A percentile compares a stretch with the other conserved stretches of the same genome.
Conservation (phyloP, 1,284 basidiomycete genomes). For the Neonothopanus nambi region DNA sequence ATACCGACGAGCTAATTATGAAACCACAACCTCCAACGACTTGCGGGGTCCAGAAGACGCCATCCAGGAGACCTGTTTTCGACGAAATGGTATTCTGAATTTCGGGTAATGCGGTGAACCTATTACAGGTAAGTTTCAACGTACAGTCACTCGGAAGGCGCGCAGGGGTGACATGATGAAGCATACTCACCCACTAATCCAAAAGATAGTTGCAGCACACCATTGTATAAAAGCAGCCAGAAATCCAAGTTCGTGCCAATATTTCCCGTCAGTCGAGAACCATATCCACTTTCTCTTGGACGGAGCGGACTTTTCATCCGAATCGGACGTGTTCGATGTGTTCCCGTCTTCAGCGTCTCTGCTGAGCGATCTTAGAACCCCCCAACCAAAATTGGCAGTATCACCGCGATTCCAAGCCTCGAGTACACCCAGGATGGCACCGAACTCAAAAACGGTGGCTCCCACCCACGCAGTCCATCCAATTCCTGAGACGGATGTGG, state of each 20-base stretch:
- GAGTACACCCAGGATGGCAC: constrained; percentile 45
- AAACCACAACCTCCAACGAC: constrained; percentile 60
- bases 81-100: constrained; percentile 43
- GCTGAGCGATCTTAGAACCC: constrained; percentile 21
- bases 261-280: constrained; percentile 38
- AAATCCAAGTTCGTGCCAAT: constrained; percentile 57
- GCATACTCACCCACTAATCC: constrained; percentile 35
- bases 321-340: neutral
- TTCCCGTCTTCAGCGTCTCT: neutral
- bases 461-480: constrained; percentile 52
- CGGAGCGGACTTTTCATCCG: neutral
- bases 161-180: constrained; percentile 13
- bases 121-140: constrained; percentile 19
- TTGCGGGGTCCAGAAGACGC: constrained; percentile 54
- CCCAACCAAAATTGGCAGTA: constrained; percentile 34
- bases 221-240: constrained; percentile 51
- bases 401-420: constrained; percentile 48
- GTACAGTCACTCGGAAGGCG: neutral
- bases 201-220: constrained; percentile 56
- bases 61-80: constrained; percentile 36
- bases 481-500: constrained; percentile 31
- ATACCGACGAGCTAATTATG: constrained; percentile 42
- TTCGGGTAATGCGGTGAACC: constrained; percentile 49
- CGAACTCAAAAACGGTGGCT: constrained; percentile 55
- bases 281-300: constrained; percentile 34